Percentiles rank a stretch among this genome's conserved stretches.
Conservation (phyloP, 208 protist genomes). For the Leishmania turanica region DNA sequence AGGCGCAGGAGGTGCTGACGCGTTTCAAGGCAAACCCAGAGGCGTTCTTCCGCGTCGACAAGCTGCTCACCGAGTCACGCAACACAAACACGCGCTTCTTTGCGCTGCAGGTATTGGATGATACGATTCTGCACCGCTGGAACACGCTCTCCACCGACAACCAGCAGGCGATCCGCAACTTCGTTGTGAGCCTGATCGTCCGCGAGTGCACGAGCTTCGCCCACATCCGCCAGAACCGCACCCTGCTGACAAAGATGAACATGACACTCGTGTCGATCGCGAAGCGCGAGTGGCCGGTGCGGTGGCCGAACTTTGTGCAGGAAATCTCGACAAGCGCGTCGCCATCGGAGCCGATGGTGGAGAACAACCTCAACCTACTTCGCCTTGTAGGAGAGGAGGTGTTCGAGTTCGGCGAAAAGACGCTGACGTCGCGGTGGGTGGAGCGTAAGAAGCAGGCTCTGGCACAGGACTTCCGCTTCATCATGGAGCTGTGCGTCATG, state of each 20-base stretch:
- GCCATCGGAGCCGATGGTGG: slow-evolving; percentile 93
- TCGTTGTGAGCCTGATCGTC: slow-evolving; percentile 96
- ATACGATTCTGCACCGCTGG: slow-evolving; percentile 94
- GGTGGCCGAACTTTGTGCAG: slow-evolving; percentile 98
- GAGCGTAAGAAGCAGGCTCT: slow-evolving; percentile 96
- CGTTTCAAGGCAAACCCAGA: slow-evolving; percentile 93
- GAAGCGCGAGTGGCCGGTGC: slow-evolving; percentile 98
- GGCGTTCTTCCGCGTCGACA: slow-evolving; percentile 92
- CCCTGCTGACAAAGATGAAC: slow-evolving; percentile 93
- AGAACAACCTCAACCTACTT: slow-evolving; percentile 98
- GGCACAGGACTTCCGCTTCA: slow-evolving; percentile 94
- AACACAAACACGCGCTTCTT: slow-evolving; percentile 87
- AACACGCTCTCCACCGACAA: slow-evolving; percentile 94
- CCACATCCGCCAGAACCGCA: slow-evolving; percentile 53
- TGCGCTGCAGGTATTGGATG: slow-evolving; percentile 94
- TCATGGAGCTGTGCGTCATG: slow-evolving; percentile 95
- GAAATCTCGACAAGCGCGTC: slow-evolving; percentile 96
- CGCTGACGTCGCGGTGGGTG: slow-evolving; percentile 97
- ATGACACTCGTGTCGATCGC: slow-evolving; percentile 94
- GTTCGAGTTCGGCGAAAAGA: slow-evolving; percentile 97
- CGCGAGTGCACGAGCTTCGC: slow-evolving; percentile 64
- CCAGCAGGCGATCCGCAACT: slow-evolving; percentile 93
- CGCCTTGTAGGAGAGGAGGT: slow-evolving; percentile 97
- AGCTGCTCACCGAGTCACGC: slow-evolving; percentile 86
- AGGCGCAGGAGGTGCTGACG: slow-evolving; percentile 85